Evolutionary conservation across 2,329 filamentous ascomycete genomes (phyloP).

Genomic region (Diaporthe sp.): DNA sequence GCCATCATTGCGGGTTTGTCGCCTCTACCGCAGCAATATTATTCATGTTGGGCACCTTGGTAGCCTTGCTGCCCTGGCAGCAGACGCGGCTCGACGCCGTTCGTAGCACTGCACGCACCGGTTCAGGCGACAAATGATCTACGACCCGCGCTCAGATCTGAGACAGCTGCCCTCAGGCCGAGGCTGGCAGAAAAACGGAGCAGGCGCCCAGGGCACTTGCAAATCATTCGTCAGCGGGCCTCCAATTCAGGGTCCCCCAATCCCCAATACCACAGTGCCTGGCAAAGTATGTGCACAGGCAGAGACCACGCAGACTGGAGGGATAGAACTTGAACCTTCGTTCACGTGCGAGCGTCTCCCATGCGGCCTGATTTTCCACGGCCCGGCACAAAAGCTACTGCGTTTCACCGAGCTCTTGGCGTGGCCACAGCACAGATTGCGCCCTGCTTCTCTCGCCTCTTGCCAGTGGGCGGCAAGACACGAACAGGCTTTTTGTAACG

Average conservation of each 20-base stretch:
- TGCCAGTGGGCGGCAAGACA: conserved; percentile 16
- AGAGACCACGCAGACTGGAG: neutral
- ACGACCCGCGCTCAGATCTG: conserved; percentile 19
- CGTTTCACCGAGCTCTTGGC: conserved; percentile 27
- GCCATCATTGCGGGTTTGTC: conserved; percentile 23
- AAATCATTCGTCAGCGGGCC: conserved; percentile 10
- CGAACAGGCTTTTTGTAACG: conserved; percentile 25
- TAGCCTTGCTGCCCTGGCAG: neutral
- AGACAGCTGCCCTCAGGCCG: conserved; percentile 13
- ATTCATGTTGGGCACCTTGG: neutral
- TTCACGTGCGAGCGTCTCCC: conserved; percentile 20
- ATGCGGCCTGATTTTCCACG: conserved; percentile 31
- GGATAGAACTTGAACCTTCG: neutral
- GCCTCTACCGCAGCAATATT: conserved; percentile 12
- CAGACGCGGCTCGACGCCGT: conserved; percentile 9
- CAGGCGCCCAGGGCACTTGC: conserved; percentile 1
- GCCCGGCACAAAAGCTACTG: conserved; percentile 22
- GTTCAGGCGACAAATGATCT: conserved; percentile 20
- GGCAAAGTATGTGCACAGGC: neutral
- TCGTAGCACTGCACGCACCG: neutral
- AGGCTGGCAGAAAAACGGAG: conserved; percentile 24
- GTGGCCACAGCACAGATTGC: conserved; percentile 32
- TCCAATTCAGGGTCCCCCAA: neutral
- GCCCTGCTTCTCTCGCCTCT: conserved; percentile 4
- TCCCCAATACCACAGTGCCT: conserved; percentile 10